Base-by-base conservation (phyloP, 148 eudicot species). In the Hydrangea macrophylla region DNA sequence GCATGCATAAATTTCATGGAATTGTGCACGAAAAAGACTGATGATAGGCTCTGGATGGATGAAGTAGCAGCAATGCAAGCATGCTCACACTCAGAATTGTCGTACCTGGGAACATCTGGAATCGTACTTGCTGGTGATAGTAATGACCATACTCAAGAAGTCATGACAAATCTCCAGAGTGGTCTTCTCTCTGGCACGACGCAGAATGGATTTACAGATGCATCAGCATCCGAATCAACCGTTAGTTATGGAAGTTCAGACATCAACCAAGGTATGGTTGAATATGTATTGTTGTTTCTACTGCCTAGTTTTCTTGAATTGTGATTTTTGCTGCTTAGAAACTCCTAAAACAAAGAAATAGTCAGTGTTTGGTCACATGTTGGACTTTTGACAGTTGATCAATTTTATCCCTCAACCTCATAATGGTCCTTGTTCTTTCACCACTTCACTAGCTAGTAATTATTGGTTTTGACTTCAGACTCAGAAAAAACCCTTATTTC, bases 11-110 rank as follows among this genome's bases (percentile, higher is more conserved):
- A 79, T 70, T 92, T 92, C 76, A 80, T 76, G 78, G 96, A 83
- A 36, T 68, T 92, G 27, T 92, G 90, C 74, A 83, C 75, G 76
- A 89, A 79, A 78, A 92, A 92, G 76, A 85, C 79, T 61, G 80
- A 82, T 53, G 97, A 92, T 59, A 70, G 83, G 73, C 68, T 80
- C 62, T 92, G 96, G 96, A 86, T 84, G 76, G 90, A 89, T 79
- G 92, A 92, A 78, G 77, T 89, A 56, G 92, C 96, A 30, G 89
- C 90, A 72, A 82, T 92, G 90, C 92, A 89, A 85, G 96, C 90
- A 9, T 80, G 64, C 40, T 74, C 86, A 75, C 88, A 68, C 54
- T 77, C 87, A 10, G 83, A 75, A 30, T 76, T 82, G 51, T 70
- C 97, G 6, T 89, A 71, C 69, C 0, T 81, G 75, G 88, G 83